Conservation (phyloP, 495 filamentous ascomycete genomes). For the Aspergillus sclerotioniger region DNA sequence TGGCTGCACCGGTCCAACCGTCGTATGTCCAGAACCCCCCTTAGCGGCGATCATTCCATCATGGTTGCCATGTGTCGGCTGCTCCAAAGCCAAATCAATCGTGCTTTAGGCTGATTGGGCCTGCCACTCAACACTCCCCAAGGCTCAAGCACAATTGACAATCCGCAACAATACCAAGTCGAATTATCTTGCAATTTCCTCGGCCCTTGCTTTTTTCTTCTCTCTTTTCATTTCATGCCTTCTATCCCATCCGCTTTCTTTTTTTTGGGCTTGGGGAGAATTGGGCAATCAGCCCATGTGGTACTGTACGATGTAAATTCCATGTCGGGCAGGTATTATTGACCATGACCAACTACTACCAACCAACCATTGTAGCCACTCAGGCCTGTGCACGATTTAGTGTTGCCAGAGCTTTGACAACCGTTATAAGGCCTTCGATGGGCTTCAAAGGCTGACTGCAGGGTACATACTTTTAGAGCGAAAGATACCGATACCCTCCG, state of each 20-base stretch:
- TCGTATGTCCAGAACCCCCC: conserved; percentile 16
- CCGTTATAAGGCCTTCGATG: background rate
- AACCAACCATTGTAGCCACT: background rate
- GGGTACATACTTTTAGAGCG: background rate
- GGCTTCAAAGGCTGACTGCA: background rate
- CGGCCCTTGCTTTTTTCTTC: background rate
- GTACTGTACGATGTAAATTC: background rate
- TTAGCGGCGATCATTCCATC: conserved; percentile 30
- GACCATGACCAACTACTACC: background rate
- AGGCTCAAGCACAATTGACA: too few relatives aligned
- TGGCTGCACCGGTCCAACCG: conserved; percentile 22
- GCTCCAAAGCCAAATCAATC: conserved; percentile 23
- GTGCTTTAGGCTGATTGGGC: background rate
- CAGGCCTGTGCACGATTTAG: background rate
- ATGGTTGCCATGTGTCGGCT: conserved; percentile 28
- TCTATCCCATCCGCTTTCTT: too few relatives aligned
- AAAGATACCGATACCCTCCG: background rate
- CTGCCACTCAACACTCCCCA: background rate
- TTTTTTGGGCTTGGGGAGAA: background rate
- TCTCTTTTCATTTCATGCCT: background rate
- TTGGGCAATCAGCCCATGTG: too few relatives aligned
- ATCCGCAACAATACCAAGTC: background rate
- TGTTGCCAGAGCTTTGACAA: background rate
- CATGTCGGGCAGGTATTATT: background rate
- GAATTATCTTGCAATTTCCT: background rate